Percentiles rank a stretch among this genome's conserved stretches.
Conservation (phyloP, 176 grass and related monocot species). For the Hordeum vulgare region DNA sequence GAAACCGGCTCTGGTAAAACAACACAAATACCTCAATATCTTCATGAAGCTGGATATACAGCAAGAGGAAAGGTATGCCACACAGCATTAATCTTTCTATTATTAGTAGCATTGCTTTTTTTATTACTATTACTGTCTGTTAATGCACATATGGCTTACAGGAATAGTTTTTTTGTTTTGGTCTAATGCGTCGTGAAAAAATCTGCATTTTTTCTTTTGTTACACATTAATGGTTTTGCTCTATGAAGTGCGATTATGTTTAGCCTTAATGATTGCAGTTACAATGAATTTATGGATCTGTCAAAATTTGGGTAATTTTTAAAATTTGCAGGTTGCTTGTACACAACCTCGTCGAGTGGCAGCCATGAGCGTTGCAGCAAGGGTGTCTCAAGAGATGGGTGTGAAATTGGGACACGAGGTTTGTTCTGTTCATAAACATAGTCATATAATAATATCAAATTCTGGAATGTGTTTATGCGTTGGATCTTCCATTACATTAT, state of each 20-base stretch:
- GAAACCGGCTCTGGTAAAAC: conserved; percentile 98
- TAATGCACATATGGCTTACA: neutral
- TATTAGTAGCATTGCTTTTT: neutral
- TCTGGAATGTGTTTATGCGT: neutral
- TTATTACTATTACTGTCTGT: neutral
- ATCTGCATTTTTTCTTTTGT: neutral
- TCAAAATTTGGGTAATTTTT: neutral
- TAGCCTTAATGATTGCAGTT: neutral
- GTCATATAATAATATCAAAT: neutral
- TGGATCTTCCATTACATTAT: conserved; percentile 3
- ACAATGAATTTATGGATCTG: neutral
- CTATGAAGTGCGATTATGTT: neutral
- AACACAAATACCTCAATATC: conserved; percentile 96
- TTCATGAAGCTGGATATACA: conserved; percentile 92
- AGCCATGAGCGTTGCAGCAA: conserved; percentile 93
- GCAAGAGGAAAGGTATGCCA: conserved; percentile 57
- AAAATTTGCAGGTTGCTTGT: conserved; percentile 72
- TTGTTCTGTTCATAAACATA: neutral
- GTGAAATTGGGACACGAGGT: conserved; percentile 98
- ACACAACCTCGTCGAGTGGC: conserved; percentile 93
- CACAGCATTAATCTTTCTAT: neutral
- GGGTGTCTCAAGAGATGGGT: conserved; percentile 92
- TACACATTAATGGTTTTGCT: neutral
- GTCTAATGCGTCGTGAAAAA: neutral
- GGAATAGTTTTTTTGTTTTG: neutral